Evolutionary conservation across 768 basidiomycete genomes (phyloP).

Genomic region (Arthromyces matolae): DNA sequence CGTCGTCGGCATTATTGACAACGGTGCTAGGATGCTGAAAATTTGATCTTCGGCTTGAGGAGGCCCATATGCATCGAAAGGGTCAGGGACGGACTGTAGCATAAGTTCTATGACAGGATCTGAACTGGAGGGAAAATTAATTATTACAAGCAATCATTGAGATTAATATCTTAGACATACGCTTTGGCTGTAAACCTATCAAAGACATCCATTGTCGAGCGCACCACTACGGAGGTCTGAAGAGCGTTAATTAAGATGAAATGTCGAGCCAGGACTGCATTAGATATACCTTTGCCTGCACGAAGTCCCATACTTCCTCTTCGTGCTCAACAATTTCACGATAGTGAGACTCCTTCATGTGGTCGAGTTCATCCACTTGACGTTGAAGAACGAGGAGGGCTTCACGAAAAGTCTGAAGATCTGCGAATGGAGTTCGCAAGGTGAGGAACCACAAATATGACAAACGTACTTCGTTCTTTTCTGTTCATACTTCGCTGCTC

Average conservation of each 20-base stretch:
- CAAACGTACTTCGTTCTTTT: slow-evolving; percentile 79
- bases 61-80: slow-evolving; percentile 89
- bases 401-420: slow-evolving; percentile 84
- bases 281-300: slow-evolving; percentile 71
- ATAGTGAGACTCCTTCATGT: slow-evolving; percentile 81
- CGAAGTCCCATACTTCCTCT: slow-evolving; percentile 93
- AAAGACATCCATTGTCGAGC: slow-evolving; percentile 90
- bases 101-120: slow-evolving; percentile 91
- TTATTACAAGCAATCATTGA: slow-evolving; percentile 4
- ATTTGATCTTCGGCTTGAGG: slow-evolving; percentile 87
- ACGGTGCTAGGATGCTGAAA: slow-evolving; percentile 87
- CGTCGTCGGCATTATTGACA: slow-evolving; percentile 75
- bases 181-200: slow-evolving; percentile 84
- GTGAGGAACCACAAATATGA: not conserved
- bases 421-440: slow-evolving; percentile 35
- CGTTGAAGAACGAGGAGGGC: slow-evolving; percentile 76
- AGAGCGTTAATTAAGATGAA: slow-evolving; percentile 7
- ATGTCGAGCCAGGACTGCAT: slow-evolving; percentile 1
- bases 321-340: slow-evolving; percentile 88
- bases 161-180: slow-evolving; percentile 43
- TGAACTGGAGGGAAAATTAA: slow-evolving; percentile 42
- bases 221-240: slow-evolving; percentile 76
- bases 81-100: slow-evolving; percentile 86
- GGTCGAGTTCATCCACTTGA: slow-evolving; percentile 90
- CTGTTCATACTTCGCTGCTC: slow-evolving; percentile 82